phyloP scores from a whole-genome alignment of 2,329 filamentous ascomycete genomes.

The Fusarium lateritium region DNA sequence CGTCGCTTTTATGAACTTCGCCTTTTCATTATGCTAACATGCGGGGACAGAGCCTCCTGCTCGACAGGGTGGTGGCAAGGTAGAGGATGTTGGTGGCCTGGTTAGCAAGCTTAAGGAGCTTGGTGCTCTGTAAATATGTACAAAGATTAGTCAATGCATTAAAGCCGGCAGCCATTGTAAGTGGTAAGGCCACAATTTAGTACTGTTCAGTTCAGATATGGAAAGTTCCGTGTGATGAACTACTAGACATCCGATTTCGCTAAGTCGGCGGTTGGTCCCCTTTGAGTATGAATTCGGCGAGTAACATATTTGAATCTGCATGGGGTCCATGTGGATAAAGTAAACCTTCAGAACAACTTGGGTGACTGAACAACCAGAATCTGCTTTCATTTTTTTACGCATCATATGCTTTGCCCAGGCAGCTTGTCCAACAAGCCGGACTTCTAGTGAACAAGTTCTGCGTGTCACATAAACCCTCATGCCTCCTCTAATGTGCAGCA shows the following conservation, averaged over 20 bases:
- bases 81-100: conserved; percentile 96
- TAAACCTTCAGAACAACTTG: too few species aligned
- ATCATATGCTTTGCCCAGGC: too few species aligned
- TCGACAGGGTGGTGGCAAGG: conserved; percentile 94
- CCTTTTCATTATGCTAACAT: conserved; percentile 17
- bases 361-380: too few species aligned
- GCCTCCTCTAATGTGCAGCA: too few species aligned
- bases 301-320: too few species aligned
- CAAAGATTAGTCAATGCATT: conserved; percentile 11
- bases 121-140: conserved; percentile 78
- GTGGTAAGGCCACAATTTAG: neutral
- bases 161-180: neutral
- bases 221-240: neutral
- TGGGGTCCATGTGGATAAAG: too few species aligned
- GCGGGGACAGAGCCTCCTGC: conserved; percentile 79
- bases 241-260: neutral
- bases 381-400: too few species aligned
- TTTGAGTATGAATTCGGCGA: too few species aligned
- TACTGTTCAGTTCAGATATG: conserved; percentile 4
- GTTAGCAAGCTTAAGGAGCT: conserved; percentile 95
- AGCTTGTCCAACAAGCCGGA: too few species aligned
- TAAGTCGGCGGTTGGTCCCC: too few species aligned
- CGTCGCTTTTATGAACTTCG: neutral
- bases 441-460: too few species aligned
- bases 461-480: too few species aligned